Conservation (phyloP, 768 basidiomycete genomes). For the Xerocomellus dryophilus region DNA sequence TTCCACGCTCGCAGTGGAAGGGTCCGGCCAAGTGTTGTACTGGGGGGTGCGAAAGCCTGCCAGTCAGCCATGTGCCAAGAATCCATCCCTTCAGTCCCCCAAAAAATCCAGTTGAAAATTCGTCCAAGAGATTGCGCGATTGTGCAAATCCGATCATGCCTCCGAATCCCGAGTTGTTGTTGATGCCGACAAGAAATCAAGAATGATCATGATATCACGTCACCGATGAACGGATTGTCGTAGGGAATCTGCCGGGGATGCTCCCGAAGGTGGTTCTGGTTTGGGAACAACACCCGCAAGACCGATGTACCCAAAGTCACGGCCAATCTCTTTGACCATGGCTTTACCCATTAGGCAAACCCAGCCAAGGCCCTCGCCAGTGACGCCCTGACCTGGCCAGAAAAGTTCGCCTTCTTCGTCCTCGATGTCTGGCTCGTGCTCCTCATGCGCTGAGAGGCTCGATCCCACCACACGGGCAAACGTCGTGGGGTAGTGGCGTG, state of each 20-base stretch:
- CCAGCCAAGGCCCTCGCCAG: conserved; percentile 80
- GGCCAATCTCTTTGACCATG: conserved; percentile 82
- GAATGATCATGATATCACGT: conserved; percentile 8
- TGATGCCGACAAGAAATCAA: conserved; percentile 33
- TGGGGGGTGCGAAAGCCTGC: conserved; percentile 11
- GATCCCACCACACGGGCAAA: conserved; percentile 71
- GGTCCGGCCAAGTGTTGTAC: conserved; percentile 8
- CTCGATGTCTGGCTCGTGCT: conserved; percentile 78
- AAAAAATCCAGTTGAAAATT: conserved; percentile 26
- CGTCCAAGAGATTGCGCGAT: conserved; percentile 25
- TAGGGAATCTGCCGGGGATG: conserved; percentile 29
- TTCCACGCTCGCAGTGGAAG: conserved; percentile 25
- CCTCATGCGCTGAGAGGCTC: conserved; percentile 59
- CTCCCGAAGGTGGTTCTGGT: conserved; percentile 43
- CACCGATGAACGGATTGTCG: conserved; percentile 35
- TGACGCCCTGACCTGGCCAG: conserved; percentile 74
- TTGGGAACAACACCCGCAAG: conserved; percentile 71
- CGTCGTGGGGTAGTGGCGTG: conserved; percentile 71
- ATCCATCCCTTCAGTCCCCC: conserved; percentile 15
- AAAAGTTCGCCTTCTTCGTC: conserved; percentile 85
- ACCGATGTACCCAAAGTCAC: conserved; percentile 69
- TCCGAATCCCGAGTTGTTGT: conserved; percentile 19
- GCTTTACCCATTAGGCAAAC: conserved; percentile 84
- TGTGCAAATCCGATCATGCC: conserved; percentile 27
- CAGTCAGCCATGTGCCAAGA: conserved; percentile 17